These are phyloP conservation scores for Paramecium biaurelia DNA, from an alignment of 73 alveolate species.

Conservation along the genomic window DNA sequence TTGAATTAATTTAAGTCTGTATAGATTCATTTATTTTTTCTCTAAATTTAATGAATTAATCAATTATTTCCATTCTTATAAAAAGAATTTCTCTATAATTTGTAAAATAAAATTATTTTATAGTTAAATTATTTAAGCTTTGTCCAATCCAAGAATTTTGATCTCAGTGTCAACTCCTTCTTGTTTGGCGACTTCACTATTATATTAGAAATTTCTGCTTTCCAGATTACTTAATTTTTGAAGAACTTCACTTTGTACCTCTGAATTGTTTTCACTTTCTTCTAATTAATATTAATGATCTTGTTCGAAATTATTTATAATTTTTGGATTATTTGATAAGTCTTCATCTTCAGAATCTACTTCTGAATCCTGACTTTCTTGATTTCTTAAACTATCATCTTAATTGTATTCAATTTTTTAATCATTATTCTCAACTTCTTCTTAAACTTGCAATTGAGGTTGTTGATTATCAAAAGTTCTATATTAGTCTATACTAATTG, in stretches of 20 bases:
- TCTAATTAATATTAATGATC: too few relatives aligned
- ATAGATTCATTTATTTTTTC: not conserved
- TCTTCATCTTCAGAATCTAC: not conserved
- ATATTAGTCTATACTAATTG: not conserved
- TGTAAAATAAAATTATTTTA: not conserved
- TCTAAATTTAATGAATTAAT: not conserved
- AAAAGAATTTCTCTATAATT: not conserved
- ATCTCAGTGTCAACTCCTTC: not conserved
- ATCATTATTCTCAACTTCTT: not conserved
- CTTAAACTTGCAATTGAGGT: not conserved
- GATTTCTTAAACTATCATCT: not conserved
- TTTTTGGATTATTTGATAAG: too few relatives aligned
- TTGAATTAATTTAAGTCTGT: not conserved
- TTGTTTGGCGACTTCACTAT: not conserved
- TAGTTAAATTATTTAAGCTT: not conserved
- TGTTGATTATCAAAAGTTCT: not conserved
- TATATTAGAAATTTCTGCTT: not conserved
- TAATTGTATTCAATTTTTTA: not conserved
- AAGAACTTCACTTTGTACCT: not conserved
- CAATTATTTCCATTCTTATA: not conserved
- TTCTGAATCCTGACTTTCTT: not conserved
- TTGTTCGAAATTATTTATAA: too few relatives aligned
- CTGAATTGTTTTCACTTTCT: not conserved
- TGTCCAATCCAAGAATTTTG: not conserved
- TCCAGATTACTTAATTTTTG: not conserved